phyloP scores from a whole-genome alignment of 345 rosid species.

The Acer campestre region DNA sequence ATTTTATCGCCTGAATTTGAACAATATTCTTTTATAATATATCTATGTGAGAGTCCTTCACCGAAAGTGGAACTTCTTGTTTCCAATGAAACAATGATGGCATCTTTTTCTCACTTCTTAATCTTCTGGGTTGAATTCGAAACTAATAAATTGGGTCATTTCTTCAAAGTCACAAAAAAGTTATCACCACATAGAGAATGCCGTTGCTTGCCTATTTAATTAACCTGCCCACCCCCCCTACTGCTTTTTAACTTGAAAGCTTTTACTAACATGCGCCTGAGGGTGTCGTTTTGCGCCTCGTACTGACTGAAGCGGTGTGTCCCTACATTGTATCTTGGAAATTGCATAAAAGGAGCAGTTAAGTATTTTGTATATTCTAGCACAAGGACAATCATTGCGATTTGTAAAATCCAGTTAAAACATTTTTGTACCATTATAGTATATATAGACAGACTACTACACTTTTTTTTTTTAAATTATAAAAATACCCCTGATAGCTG shows the following conservation, averaged over 20 bases:
- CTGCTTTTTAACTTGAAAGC: neutral
- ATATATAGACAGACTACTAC: too few species aligned
- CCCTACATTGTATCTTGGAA: slow-evolving; percentile 12
- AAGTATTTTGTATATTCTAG: neutral
- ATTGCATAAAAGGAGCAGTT: neutral
- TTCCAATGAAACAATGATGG: slow-evolving; percentile 6
- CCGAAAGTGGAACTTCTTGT: neutral
- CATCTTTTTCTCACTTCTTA: neutral
- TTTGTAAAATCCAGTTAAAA: neutral
- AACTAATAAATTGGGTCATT: neutral
- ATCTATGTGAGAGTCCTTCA: neutral
- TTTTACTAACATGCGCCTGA: neutral
- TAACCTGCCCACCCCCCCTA: neutral
- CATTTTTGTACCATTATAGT: neutral
- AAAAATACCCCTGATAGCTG: neutral
- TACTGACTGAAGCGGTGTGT: slow-evolving; percentile 1
- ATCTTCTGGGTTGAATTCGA: neutral
- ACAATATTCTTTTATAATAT: neutral
- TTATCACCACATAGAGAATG: neutral
- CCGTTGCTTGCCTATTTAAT: neutral
- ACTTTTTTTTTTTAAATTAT: too few species aligned
- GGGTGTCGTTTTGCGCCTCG: slow-evolving; percentile 19
- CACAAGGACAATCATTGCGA: slow-evolving; percentile 7
- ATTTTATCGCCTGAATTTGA: neutral
- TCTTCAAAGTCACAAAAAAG: neutral